These are phyloP conservation scores for Fraxinus greggii DNA, from an alignment of 305 asterid genomes.

Conservation along the genomic window DNA sequence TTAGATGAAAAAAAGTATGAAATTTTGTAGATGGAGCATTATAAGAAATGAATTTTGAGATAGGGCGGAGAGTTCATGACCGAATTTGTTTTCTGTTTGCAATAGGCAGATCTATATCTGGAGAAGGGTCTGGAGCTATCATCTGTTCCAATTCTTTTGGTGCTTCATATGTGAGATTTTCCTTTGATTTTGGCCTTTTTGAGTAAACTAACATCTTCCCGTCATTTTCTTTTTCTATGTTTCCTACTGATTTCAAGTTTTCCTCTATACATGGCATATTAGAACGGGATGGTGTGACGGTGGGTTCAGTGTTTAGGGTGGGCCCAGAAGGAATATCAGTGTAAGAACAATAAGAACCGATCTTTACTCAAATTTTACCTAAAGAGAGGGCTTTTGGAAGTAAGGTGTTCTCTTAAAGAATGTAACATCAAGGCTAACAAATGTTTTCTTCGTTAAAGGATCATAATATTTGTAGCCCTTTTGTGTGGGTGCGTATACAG, in stretches of 20 bases:
- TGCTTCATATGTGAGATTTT: not conserved
- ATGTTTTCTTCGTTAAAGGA: too few species aligned
- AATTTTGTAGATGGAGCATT: too few species aligned
- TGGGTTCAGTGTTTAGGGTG: not conserved
- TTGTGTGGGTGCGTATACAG: too few species aligned
- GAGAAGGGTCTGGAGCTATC: not conserved
- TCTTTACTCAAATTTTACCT: too few species aligned
- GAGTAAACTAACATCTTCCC: not conserved
- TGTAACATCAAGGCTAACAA: not conserved
- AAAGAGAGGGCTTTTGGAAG: not conserved
- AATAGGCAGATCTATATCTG: not conserved
- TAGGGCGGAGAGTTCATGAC: too few species aligned
- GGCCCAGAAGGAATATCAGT: not conserved
- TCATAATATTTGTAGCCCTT: too few species aligned
- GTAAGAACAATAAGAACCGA: not conserved
- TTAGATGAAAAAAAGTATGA: too few species aligned
- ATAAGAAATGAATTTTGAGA: too few species aligned
- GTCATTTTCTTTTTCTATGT: not conserved
- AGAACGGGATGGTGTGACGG: not conserved
- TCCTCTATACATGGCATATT: not conserved
- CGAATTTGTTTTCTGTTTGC: too few species aligned
- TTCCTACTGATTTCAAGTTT: not conserved
- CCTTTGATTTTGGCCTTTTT: not conserved
- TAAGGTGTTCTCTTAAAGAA: not conserved
- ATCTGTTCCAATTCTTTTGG: not conserved